Base-by-base conservation (phyloP, 1,284 basidiomycete genomes). In the Cryptococcus floricola region DNA sequence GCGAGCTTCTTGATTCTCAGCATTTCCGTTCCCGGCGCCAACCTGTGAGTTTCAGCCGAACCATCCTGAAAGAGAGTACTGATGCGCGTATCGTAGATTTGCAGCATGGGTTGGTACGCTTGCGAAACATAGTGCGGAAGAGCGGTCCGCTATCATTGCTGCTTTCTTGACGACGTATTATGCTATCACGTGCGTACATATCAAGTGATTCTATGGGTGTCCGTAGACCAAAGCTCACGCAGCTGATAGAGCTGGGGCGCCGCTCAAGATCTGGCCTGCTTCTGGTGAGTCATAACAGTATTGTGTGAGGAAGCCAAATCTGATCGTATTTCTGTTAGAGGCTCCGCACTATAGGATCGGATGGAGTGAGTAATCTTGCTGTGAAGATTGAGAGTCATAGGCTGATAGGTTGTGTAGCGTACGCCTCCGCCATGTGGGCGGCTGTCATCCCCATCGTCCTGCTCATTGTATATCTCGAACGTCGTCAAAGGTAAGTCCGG, bases 231-330 rank as follows among this genome's bases (percentile, higher is more conserved):
- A 44, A 12, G 10, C 10, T 44, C 10, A 19, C 18, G 12, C 9
- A 6, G 12, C 18, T n/a, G 18, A 12, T 23, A 60, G 55, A 19
- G 58, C 58, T 8, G 54, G 58, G 13, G 48, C 54, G n/a, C 58
- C 58, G 3, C 50, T 60, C 31, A 56, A 56, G 39, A 52, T 60
- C 8, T 60, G 54, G 54, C 58, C 58, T 0, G 58, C 58, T 34
- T 34, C 31, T 34, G 7, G 31, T 34, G 31, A 34, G 31, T 34
- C 19, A 28, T 9, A 14, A 34, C 28, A 23, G 31, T 5, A 34
- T 10, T 34, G 31, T 34, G 10, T 23, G 3, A 23, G 31, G 31
- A 27, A 39, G 23, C 3, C 23, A 23, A 23, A 23, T 23, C 23
- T 23, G 3, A 23, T 23, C 23, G 23, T 23, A 23, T 23, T 0